Evolutionary conservation across 2,329 filamentous ascomycete genomes (phyloP), one percentile per base, ranked within the genome.

Genomic region (Stachybotrys chlorohalonatus): DNA sequence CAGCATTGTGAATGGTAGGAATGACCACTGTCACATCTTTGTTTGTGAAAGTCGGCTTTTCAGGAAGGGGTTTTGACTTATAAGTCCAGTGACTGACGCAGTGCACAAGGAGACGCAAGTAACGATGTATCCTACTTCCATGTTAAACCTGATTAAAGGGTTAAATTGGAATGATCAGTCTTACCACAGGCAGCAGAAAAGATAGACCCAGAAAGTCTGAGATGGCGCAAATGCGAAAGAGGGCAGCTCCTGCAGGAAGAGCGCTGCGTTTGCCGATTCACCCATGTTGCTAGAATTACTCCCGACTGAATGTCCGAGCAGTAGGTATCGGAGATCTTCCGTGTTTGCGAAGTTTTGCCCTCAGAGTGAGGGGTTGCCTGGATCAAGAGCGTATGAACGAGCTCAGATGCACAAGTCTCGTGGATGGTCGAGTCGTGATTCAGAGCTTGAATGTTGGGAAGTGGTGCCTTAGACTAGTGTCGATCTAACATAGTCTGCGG

Each of bases 11-110:
- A 60, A 97, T 91, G 11, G 92, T 95, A 7, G 93, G 93, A 57
- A 96, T 89, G 63, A 97, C 89, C 59, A 96, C 90, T 6, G 93
- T 96, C 64, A 96, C 91, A 81, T 97, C 90, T 62, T 89, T 75
- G 39, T 85, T 81, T 31, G 85, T 90, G 68, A 91, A 86, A 49
- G 79, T 85, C n/a, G 93, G 90, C 59, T 90, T 88, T 56, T 84
- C 82, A 47, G 90, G 87, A 54, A 93, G 87, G 47, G 88, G 88
- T 58, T 91, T 89, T 31, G 92, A 91, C 70, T 85, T 88, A 75
- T 95, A 96, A 11, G 78, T 78, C 88, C 90, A 94, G 69, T 95
- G 92, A 63, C 89, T 90, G 63, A 89, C 75, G 64, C 89, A 84
- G 68, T 96, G 94, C 62, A 95, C 85, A 63, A 95, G 77, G 62